Percentiles rank a stretch among this genome's conserved stretches.
Conservation (phyloP, 78 protist genomes). For the Salpingoeca rosetta region DNA sequence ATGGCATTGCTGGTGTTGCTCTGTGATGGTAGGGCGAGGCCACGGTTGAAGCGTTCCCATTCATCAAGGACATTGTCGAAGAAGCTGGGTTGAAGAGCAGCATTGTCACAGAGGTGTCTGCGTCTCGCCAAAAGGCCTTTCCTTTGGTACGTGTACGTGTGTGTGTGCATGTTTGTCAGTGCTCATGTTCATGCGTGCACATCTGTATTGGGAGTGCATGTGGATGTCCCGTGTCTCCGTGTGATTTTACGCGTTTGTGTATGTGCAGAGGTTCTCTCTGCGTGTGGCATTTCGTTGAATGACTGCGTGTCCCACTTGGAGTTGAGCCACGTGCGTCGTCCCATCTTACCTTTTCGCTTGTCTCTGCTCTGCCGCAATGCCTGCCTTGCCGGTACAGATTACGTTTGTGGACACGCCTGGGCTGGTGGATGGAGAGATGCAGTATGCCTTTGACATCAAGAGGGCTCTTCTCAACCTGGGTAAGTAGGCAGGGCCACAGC, state of each 20-base stretch:
- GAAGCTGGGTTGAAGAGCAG: neutral
- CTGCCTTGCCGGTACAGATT: neutral
- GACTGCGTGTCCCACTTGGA: neutral
- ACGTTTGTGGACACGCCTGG: slow-evolving; percentile 54
- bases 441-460: slow-evolving; percentile 42
- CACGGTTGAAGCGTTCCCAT: neutral
- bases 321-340: neutral
- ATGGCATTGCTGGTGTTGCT: neutral
- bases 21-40: neutral
- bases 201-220: no score
- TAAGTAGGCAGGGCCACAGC: no score
- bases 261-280: no score
- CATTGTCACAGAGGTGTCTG: neutral
- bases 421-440: slow-evolving; percentile 40
- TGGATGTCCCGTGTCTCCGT: no score
- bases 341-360: neutral
- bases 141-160: neutral
- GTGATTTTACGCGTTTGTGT: no score
- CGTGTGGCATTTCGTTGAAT: no score
- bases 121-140: neutral
- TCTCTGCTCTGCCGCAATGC: neutral
- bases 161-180: no score
- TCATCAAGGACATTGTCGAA: neutral
- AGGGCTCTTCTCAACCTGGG: slow-evolving; percentile 16
- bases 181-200: no score